These are phyloP conservation scores for Corymbia citriodora DNA, from an alignment of 441 rosid species.

Conservation along the genomic window DNA sequence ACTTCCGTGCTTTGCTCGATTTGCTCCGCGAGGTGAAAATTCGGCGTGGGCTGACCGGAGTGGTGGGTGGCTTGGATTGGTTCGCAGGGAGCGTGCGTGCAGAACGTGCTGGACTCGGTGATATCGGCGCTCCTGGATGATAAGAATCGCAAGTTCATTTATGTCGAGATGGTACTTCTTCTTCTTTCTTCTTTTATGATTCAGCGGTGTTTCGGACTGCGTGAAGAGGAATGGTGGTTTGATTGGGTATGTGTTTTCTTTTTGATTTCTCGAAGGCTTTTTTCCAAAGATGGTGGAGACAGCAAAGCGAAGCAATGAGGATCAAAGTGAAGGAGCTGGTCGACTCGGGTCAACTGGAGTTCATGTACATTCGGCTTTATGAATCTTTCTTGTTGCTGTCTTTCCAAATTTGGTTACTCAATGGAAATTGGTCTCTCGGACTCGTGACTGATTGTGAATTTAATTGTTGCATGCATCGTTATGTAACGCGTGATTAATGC, in stretches of 20 bases:
- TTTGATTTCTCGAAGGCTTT: constrained; percentile 33
- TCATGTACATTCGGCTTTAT: constrained; percentile 30
- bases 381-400: neutral
- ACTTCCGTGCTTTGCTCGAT: neutral
- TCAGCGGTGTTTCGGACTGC: neutral
- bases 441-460: neutral
- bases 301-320: constrained; percentile 50
- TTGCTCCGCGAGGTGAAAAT: neutral
- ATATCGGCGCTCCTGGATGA: constrained; percentile 66
- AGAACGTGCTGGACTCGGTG: constrained; percentile 76
- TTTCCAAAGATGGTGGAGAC: constrained; percentile 78
- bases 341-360: constrained; percentile 60
- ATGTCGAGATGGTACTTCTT: constrained; percentile 12
- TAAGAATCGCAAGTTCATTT: constrained; percentile 18
- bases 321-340: constrained; percentile 55
- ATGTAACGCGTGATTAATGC: neutral
- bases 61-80: neutral
- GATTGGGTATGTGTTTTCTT: neutral
- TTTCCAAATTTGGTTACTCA: neutral
- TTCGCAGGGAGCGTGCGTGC: constrained; percentile 73
- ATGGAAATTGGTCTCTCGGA: neutral
- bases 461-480: neutral
- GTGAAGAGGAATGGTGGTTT: neutral
- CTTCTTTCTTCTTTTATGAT: neutral
- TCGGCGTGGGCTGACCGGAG: neutral